phyloP scores from a whole-genome alignment of 495 filamentous ascomycete species.

The Diplogelasinospora grovesii region DNA sequence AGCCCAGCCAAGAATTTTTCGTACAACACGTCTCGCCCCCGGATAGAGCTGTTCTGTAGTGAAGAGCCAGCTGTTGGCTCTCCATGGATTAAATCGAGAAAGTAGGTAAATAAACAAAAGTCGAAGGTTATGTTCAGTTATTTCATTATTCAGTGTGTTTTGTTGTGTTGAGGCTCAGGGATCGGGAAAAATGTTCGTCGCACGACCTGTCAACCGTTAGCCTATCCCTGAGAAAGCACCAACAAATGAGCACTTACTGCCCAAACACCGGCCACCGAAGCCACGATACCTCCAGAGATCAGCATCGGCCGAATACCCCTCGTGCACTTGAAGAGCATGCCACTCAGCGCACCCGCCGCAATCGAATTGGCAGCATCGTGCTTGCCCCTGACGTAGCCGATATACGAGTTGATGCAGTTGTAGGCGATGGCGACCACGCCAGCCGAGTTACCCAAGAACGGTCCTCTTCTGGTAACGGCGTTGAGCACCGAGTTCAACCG shows the following conservation, averaged over 20 bases:
- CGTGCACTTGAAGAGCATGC: constrained; percentile 94
- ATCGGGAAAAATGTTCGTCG: constrained; percentile 23
- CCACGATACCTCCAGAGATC: constrained; percentile 85
- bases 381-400: constrained; percentile 79
- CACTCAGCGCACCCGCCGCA: constrained; percentile 73
- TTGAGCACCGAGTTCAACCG: constrained; percentile 90
- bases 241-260: constrained; percentile 56
- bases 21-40: no score
- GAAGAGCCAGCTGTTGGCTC: constrained; percentile 1
- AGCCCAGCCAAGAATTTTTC: constrained; percentile 5
- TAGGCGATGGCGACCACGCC: constrained; percentile 93
- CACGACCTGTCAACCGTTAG: constrained; percentile 15
- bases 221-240: background rate
- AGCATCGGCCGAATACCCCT: constrained; percentile 83
- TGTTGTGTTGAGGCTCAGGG: constrained; percentile 8
- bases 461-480: constrained; percentile 82
- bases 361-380: constrained; percentile 89
- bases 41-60: no score
- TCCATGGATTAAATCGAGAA: constrained; percentile 19
- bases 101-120: background rate
- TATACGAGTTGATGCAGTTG: constrained; percentile 85
- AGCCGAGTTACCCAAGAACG: constrained; percentile 94
- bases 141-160: constrained; percentile 6
- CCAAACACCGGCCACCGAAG: constrained; percentile 77
- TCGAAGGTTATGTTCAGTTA: background rate